phyloP scores from a whole-genome alignment of 495 filamentous ascomycete species.

The Hyaloscypha finlandica region DNA sequence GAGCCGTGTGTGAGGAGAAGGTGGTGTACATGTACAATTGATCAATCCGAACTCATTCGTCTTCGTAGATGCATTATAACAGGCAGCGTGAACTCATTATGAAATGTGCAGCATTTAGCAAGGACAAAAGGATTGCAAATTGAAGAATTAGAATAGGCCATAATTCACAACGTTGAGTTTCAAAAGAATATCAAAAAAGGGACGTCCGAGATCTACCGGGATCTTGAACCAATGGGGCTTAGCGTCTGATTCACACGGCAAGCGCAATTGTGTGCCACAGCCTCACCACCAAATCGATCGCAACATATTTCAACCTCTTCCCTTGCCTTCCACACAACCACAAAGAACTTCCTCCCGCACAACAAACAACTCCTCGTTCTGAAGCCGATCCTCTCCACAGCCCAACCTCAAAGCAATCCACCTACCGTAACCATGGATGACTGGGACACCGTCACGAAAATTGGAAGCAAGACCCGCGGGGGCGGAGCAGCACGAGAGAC shows the following conservation, averaged over 20 bases:
- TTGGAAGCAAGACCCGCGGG: constrained; percentile 76
- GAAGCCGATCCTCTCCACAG: constrained; percentile 2
- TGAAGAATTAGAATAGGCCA: neutral
- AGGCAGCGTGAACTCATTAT: neutral
- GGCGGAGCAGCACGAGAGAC: constrained; percentile 74
- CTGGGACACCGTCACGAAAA: constrained; percentile 91
- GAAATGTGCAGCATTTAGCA: neutral
- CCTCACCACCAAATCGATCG: constrained; percentile 32
- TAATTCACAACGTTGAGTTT: neutral
- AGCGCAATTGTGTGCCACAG: constrained; percentile 15
- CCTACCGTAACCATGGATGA: constrained; percentile 48
- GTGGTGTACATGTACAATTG: neutral
- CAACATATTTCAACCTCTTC: neutral
- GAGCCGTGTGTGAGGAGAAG: neutral
- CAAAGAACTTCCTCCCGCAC: constrained; percentile 26
- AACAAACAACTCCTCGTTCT: constrained; percentile 5
- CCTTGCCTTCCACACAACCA: constrained; percentile 23
- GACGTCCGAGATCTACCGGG: constrained; percentile 5
- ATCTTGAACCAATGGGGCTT: constrained; percentile 8
- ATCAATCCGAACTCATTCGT: neutral
- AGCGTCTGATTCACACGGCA: constrained; percentile 26
- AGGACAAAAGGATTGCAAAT: neutral
- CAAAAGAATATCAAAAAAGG: neutral
- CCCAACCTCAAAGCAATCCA: neutral
- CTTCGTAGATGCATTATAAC: neutral